phyloP scores from a whole-genome alignment of 768 basidiomycete genomes.

The Lepiota venenata region DNA sequence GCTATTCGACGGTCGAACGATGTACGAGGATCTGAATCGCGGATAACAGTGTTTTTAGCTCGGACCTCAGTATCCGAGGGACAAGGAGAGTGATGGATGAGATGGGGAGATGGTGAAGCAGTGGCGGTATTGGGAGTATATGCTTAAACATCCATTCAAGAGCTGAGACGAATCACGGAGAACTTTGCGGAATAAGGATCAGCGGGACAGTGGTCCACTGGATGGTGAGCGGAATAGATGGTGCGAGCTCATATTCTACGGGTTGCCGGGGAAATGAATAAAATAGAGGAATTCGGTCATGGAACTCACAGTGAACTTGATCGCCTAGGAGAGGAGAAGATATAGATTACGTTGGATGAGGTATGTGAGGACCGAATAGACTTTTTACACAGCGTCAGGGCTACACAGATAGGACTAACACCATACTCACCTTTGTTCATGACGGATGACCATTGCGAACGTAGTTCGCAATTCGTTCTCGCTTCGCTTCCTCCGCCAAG shows the following conservation, averaged over 20 bases:
- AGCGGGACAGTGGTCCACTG: constrained; percentile 42
- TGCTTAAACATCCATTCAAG: constrained; percentile 41
- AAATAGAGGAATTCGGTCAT: neutral
- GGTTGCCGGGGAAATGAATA: constrained; percentile 35
- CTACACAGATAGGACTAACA: neutral
- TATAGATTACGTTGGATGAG: constrained; percentile 49
- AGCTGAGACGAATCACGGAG: constrained; percentile 25
- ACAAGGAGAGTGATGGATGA: constrained; percentile 62
- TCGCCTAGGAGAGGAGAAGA: constrained; percentile 32
- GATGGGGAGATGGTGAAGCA: constrained; percentile 73
- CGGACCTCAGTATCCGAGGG: constrained; percentile 51
- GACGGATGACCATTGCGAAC: constrained; percentile 37
- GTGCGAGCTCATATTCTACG: constrained; percentile 51
- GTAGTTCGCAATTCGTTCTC: no score
- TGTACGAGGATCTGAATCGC: constrained; percentile 23
- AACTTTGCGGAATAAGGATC: constrained; percentile 21
- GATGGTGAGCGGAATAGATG: constrained; percentile 45
- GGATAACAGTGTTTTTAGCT: constrained; percentile 27
- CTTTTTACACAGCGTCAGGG: neutral
- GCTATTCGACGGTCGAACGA: constrained; percentile 41
- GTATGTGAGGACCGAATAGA: constrained; percentile 25
- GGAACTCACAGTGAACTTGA: constrained; percentile 48
- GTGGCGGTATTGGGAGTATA: constrained; percentile 70
- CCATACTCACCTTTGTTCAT: constrained; percentile 1
- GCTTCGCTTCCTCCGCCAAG: no score